phyloP scores from a whole-genome alignment of 495 filamentous ascomycete species.

The Neurospora hispaniola region DNA sequence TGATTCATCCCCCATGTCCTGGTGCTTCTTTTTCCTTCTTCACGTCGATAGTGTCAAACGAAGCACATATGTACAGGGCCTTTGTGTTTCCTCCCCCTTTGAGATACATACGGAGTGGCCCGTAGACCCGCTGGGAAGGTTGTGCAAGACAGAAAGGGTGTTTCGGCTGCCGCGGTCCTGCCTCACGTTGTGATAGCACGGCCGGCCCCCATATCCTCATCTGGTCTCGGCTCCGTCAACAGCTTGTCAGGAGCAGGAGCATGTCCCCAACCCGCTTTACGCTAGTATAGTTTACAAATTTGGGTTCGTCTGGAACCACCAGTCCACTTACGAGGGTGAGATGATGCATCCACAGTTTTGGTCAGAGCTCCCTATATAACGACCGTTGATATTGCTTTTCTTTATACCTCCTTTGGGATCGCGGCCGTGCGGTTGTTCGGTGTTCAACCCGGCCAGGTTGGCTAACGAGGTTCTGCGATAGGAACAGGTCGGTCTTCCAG shows the following conservation, averaged over 20 bases:
- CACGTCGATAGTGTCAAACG: constrained; percentile 1
- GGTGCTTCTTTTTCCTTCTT: background rate
- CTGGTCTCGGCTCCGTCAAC: background rate
- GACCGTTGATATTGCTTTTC: constrained; percentile 18
- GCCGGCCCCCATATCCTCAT: background rate
- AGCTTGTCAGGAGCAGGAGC: background rate
- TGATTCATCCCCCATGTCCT: background rate
- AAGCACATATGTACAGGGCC: background rate
- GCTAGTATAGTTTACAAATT: background rate
- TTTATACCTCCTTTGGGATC: background rate
- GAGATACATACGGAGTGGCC: background rate
- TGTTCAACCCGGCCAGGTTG: background rate
- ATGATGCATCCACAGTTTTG: constrained; percentile 14
- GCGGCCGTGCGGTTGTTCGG: background rate
- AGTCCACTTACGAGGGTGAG: constrained; percentile 17
- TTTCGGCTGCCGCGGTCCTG: constrained; percentile 7
- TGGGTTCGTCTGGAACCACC: background rate
- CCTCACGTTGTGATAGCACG: background rate
- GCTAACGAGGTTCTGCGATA: background rate
- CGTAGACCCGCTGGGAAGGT: background rate
- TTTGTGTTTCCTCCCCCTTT: constrained; percentile 7
- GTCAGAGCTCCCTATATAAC: constrained; percentile 17
- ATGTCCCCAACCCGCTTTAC: background rate
- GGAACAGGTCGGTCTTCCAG: background rate
- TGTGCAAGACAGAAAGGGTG: background rate